Base-by-base conservation (phyloP, 345 rosid genomes). In the Corchorus olitorius region DNA sequence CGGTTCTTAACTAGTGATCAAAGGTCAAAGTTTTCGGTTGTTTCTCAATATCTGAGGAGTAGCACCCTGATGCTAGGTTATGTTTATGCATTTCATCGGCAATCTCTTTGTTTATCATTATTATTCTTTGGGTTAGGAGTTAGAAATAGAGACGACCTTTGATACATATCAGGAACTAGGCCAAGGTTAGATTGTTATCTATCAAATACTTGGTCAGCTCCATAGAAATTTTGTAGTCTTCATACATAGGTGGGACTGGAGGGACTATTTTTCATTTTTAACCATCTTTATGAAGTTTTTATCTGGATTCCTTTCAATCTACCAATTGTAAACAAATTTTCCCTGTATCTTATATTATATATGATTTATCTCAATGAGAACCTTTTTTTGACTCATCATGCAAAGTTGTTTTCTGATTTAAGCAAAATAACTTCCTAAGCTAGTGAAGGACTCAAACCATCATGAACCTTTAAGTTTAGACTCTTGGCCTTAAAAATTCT, bases 1-100 rank as follows among this genome's bases (percentile, higher is more conserved):
- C 34, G 86, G 86, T 75, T 79, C 86, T 48, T 81, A 27, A 27
- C 27, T 27, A 72, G 79, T 55, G 72, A 71, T 48, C 27, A 46
- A 37, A 8, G 13, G 27, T 61, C 59, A 17, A 52, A 7, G 46
- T 41, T 46, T 56, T 54, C 27, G 17, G 75, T 39, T 10, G n/a
- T n/a, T 7, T 3, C 15, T 35, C 34, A 37, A 70, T 35, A 17
- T n/a, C 62, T 4, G 20, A 20, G 19, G 20, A 12, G 49, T 46
- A 4, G 34, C 15, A 10, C 17, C 9, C 3, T 15, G 27, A 33
- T 49, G 59, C 22, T 17, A 54, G 20, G 61, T 19, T 20, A 60
- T 33, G 17, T 10, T 33, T 13, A 41, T 16, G 34, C 48, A 33
- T 61, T 61, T 37, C 13, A 13, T 13, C 33, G 39, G n/a, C 65